Evolutionary conservation across 306 rosid genomes (phyloP).

Genomic region (Rosa lucieae): DNA sequence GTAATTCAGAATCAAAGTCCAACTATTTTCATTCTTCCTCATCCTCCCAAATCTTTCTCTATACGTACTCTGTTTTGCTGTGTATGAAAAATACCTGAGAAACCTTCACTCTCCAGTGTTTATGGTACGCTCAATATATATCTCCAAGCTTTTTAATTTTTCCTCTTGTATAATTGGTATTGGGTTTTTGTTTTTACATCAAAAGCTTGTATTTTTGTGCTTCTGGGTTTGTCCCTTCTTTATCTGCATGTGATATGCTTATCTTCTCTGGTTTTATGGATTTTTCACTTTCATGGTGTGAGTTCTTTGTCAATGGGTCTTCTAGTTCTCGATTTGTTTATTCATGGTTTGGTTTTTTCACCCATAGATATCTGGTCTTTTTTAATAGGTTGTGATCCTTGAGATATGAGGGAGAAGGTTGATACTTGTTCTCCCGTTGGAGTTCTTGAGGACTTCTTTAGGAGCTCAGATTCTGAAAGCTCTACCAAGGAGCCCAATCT

Average conservation of each 20-base stretch:
- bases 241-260: conserved; percentile 8
- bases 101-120: conserved; percentile 10
- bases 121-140: conserved; percentile 9
- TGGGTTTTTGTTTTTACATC: conserved; percentile 18
- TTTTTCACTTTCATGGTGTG: conserved; percentile 11
- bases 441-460: conserved; percentile 84
- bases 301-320: background rate
- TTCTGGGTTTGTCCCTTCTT: conserved; percentile 22
- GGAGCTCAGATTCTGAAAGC: conserved; percentile 78
- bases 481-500: conserved; percentile 50
- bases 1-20: conserved; percentile 33
- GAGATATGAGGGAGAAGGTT: conserved; percentile 61
- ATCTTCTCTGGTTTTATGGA: conserved; percentile 26
- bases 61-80: conserved; percentile 15
- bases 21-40: conserved; percentile 22
- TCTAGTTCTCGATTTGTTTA: background rate
- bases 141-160: background rate
- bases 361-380: background rate
- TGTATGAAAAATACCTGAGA: conserved; percentile 6
- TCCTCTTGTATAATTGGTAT: background rate
- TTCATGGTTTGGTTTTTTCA: background rate
- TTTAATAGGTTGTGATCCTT: conserved; percentile 26
- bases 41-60: conserved; percentile 8
- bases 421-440: conserved; percentile 65
- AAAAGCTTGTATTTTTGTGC: background rate